phyloP scores from a whole-genome alignment of 306 rosid species.

The Medicago truncatula region DNA sequence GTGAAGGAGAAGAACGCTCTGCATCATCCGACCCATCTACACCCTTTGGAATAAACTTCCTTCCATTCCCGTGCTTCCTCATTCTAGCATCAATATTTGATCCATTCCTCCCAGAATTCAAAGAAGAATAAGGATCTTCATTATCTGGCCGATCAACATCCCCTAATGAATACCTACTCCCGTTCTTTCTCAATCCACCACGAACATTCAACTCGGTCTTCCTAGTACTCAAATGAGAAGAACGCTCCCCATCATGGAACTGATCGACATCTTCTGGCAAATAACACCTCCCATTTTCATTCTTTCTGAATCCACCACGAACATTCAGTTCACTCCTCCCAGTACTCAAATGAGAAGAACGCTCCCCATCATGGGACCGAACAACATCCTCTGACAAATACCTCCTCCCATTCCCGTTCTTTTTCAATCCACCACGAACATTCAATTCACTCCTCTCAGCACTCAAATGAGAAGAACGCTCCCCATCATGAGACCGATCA shows the following conservation, averaged over 20 bases:
- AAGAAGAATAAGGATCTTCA: slow-evolving; percentile 28
- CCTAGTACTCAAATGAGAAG: slow-evolving; percentile 27
- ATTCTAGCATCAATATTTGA: slow-evolving; percentile 35
- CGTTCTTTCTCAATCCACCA: slow-evolving; percentile 41
- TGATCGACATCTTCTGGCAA: slow-evolving; percentile 26
- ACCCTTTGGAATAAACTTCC: slow-evolving; percentile 27
- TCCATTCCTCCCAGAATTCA: slow-evolving; percentile 37
- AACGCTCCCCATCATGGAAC: slow-evolving; percentile 32
- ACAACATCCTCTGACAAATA: slow-evolving; percentile 30
- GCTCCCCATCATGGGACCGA: slow-evolving; percentile 21
- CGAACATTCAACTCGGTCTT: slow-evolving; percentile 35
- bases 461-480: slow-evolving; percentile 29
- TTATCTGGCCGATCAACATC: slow-evolving; percentile 34
- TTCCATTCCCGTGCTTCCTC: slow-evolving; percentile 41
- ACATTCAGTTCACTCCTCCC: slow-evolving; percentile 29
- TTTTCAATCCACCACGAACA: slow-evolving; percentile 43
- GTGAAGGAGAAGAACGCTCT: slow-evolving; percentile 39
- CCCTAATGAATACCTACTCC: slow-evolving; percentile 39
- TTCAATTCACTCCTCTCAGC: slow-evolving; percentile 35
- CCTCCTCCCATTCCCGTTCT: slow-evolving; percentile 47
- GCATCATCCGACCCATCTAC: slow-evolving; percentile 31
- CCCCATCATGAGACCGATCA: slow-evolving; percentile 23
- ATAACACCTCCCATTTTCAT: slow-evolving; percentile 45
- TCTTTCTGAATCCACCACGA: slow-evolving; percentile 45
- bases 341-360: slow-evolving; percentile 33